These are phyloP conservation scores for Nakazawaea anatomiae DNA, from an alignment of 805 yeast genomes.

Conservation along the genomic window DNA sequence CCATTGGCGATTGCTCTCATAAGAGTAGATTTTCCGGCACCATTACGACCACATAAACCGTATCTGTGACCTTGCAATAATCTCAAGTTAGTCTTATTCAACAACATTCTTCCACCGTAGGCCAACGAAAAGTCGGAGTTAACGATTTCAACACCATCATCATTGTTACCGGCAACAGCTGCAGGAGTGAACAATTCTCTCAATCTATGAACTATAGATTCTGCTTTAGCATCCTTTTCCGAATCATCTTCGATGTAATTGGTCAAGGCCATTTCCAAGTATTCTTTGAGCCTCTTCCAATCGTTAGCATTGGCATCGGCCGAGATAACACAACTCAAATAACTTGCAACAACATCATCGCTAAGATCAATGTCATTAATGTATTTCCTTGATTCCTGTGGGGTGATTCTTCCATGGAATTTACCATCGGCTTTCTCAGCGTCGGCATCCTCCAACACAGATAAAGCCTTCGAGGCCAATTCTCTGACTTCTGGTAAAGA, in stretches of 20 bases:
- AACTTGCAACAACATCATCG: constrained; percentile 36
- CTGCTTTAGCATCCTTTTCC: constrained; percentile 33
- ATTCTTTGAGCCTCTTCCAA: constrained; percentile 58
- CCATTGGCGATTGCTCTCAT: constrained; percentile 97
- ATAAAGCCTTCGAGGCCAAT: constrained; percentile 79
- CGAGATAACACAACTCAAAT: constrained; percentile 47
- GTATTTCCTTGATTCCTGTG: constrained; percentile 46
- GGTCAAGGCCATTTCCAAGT: constrained; percentile 35
- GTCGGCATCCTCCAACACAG: constrained; percentile 78
- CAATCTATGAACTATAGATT: constrained; percentile 38
- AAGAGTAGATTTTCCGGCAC: constrained; percentile 97
- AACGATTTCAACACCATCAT: constrained; percentile 86
- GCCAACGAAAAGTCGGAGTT: constrained; percentile 94
- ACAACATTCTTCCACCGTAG: constrained; percentile 94
- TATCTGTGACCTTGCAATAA: constrained; percentile 92
- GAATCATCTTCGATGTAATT: constrained; percentile 27
- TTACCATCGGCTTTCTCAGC: constrained; percentile 60
- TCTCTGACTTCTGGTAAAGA: constrained; percentile 95
- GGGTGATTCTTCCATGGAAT: constrained; percentile 68
- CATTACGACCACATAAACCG: constrained; percentile 97
- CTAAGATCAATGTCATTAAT: constrained; percentile 24
- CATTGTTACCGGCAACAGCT: constrained; percentile 52
- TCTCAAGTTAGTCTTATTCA: constrained; percentile 86
- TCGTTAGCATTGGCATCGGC: constrained; percentile 69
- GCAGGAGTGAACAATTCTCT: constrained; percentile 50